phyloP scores from a whole-genome alignment of 768 basidiomycete species.

The Ramaria rubella region DNA sequence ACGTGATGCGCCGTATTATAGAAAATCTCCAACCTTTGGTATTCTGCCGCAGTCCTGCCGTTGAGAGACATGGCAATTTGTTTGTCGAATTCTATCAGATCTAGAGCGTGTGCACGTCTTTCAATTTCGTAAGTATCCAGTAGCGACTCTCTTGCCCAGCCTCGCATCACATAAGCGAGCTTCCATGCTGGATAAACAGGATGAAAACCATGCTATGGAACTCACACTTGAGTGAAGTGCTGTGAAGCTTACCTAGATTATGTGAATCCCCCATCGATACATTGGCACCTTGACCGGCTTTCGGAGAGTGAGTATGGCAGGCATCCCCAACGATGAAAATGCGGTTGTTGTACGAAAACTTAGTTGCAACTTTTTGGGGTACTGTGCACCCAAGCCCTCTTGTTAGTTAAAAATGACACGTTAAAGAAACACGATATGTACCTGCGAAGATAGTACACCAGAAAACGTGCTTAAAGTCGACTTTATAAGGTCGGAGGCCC shows the following conservation, averaged over 20 bases:
- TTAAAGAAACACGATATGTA: conserved; percentile 1
- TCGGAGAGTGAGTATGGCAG: conserved; percentile 24
- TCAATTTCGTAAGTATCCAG: conserved; percentile 26
- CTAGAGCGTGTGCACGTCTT: conserved; percentile 16
- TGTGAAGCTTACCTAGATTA: conserved; percentile 19
- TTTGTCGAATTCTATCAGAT: conserved; percentile 23
- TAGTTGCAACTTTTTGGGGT: conserved; percentile 17
- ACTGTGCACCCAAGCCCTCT: too few relatives aligned
- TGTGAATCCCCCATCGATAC: conserved; percentile 21
- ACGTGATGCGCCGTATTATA: too few relatives aligned
- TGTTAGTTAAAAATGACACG: too few relatives aligned
- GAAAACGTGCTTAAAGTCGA: conserved; percentile 14
- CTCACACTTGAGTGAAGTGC: too few relatives aligned
- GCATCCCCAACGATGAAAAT: conserved; percentile 22
- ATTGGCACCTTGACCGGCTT: conserved; percentile 24
- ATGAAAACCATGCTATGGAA: neutral
- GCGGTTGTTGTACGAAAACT: conserved; percentile 14
- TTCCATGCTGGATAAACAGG: conserved; percentile 16
- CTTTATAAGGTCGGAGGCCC: conserved; percentile 15
- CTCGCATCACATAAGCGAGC: conserved; percentile 20
- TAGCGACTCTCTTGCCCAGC: conserved; percentile 19
- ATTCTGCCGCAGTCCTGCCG: conserved; percentile 5
- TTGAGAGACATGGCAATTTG: conserved; percentile 11
- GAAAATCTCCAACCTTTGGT: neutral
- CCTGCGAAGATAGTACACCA: conserved; percentile 19